These are phyloP conservation scores for Brasenia schreberi DNA, from an alignment of 164 flowering plant species.

Conservation along the genomic window DNA sequence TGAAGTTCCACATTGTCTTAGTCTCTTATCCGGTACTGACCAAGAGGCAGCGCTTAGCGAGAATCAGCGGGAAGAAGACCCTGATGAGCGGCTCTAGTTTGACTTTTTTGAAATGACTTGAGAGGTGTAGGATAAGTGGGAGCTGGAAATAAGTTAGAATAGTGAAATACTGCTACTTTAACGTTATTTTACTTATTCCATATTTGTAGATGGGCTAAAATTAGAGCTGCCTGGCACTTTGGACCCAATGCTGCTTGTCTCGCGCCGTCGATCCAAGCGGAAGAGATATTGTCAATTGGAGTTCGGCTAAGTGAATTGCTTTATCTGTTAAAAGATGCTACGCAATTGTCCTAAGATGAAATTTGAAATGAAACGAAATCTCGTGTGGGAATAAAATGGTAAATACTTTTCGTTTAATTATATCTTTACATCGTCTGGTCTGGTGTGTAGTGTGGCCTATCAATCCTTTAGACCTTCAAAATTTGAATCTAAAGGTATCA, in stretches of 20 bases:
- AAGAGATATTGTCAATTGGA: background rate
- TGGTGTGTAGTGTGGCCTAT: background rate
- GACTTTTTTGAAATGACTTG: too few species aligned
- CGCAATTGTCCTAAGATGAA: background rate
- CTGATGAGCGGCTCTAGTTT: too few species aligned
- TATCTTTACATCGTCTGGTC: background rate
- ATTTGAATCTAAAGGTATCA: too few species aligned
- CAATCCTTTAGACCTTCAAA: background rate
- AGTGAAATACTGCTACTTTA: background rate
- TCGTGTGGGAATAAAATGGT: background rate
- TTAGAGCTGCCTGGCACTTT: background rate
- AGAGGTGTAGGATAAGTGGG: too few species aligned
- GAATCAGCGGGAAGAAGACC: too few species aligned
- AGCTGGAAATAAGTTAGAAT: background rate
- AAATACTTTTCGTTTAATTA: background rate
- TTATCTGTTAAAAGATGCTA: slow-evolving; percentile 3
- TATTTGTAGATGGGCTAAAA: background rate
- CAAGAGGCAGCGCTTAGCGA: too few species aligned
- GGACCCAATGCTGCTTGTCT: background rate
- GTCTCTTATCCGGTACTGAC: too few species aligned
- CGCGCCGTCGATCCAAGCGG: background rate
- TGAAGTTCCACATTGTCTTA: too few species aligned
- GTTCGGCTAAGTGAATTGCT: slow-evolving; percentile 1
- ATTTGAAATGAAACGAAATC: background rate
- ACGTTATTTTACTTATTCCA: background rate